Evolutionary conservation across 306 rosid species (phyloP).

Genomic region (Cucurbita maxima): DNA sequence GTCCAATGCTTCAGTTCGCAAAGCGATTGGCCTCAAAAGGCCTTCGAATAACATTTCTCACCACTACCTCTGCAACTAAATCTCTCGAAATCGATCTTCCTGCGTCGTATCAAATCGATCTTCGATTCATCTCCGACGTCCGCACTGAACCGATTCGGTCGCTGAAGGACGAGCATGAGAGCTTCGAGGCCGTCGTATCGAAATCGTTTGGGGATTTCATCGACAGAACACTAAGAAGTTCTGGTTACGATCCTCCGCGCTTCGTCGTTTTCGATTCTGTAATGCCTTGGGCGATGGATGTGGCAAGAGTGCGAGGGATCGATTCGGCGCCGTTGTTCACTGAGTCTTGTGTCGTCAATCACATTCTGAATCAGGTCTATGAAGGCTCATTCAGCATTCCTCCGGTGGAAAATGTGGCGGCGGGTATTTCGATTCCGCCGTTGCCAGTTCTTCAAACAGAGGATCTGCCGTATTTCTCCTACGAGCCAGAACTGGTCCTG

Average conservation of each 20-base stretch:
- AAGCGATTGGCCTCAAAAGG: conserved; percentile 18
- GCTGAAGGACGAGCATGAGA: background rate
- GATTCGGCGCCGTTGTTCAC: conserved; percentile 8
- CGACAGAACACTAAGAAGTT: background rate
- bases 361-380: background rate
- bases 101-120: background rate
- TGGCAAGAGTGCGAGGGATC: background rate
- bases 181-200: background rate
- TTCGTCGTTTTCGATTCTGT: background rate
- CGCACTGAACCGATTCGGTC: background rate
- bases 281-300: background rate
- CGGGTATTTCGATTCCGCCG: background rate
- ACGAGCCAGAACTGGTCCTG: background rate
- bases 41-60: conserved; percentile 2
- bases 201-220: background rate
- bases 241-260: background rate
- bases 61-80: background rate
- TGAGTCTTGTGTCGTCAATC: background rate
- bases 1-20: conserved; percentile 20
- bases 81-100: background rate
- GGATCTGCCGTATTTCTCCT: conserved; percentile 12
- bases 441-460: conserved; percentile 1
- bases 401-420: background rate
- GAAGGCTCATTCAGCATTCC: conserved; percentile 1
- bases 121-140: background rate